Evolutionary conservation across 2,329 filamentous ascomycete genomes (phyloP).

Genomic region (Myriangium duriaei): DNA sequence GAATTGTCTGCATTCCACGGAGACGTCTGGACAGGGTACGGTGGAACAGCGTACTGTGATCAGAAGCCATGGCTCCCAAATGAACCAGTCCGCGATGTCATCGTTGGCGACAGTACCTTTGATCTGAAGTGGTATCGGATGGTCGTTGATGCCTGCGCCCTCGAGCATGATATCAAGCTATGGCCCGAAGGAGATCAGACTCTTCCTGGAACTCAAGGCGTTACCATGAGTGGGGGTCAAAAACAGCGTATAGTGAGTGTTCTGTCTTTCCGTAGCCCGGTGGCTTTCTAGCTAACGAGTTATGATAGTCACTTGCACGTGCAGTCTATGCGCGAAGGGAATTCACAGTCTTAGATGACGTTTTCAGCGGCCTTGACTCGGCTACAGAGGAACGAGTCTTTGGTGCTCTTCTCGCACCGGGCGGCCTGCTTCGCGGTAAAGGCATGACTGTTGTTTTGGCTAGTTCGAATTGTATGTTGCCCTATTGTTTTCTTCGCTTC

Average conservation of each 20-base stretch:
- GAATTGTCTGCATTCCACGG: conserved; percentile 26
- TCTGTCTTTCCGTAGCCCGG: too few relatives aligned
- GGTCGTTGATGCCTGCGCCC: conserved; percentile 24
- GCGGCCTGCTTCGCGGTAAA: conserved; percentile 32
- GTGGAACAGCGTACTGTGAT: conserved; percentile 25
- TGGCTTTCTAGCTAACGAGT: too few relatives aligned
- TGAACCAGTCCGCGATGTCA: conserved; percentile 25
- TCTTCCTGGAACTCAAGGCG: conserved; percentile 38
- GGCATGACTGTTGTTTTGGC: conserved; percentile 30
- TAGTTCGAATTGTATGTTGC: conserved; percentile 10
- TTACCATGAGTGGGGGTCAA: conserved; percentile 41
- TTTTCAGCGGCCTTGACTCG: conserved; percentile 38
- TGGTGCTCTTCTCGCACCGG: conserved; percentile 31
- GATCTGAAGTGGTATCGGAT: conserved; percentile 26
- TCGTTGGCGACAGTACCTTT: conserved; percentile 24
- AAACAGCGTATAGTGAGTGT: conserved; percentile 34
- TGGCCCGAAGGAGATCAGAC: conserved; percentile 32
- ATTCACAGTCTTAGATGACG: conserved; percentile 40
- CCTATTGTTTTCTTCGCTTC: background rate
- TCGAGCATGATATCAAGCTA: conserved; percentile 28
- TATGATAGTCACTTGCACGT: conserved; percentile 35
- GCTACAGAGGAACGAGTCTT: conserved; percentile 38
- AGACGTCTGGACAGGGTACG: conserved; percentile 20
- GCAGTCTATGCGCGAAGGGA: conserved; percentile 39
- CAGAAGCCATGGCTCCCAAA: conserved; percentile 28